These are phyloP conservation scores for Perilla frutescens DNA, from an alignment of 257 asterid genomes.

Conservation along the genomic window DNA sequence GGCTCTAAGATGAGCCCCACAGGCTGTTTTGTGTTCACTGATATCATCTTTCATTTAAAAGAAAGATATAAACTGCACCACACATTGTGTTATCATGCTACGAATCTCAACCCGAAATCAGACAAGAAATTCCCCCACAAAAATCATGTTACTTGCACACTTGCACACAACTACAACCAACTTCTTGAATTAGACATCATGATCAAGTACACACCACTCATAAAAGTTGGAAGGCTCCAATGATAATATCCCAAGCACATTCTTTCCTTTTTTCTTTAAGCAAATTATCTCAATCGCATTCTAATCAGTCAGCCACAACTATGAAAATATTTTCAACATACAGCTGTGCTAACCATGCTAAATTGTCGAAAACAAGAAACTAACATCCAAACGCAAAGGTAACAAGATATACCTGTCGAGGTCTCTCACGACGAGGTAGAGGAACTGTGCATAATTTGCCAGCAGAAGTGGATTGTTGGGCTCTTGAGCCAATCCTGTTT, in stretches of 20 bases:
- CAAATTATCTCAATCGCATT: conserved; percentile 18
- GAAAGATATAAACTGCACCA: conserved; percentile 45
- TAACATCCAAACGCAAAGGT: conserved; percentile 8
- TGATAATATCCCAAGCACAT: conserved; percentile 3
- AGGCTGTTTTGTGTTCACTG: conserved; percentile 41
- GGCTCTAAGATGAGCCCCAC: conserved; percentile 35
- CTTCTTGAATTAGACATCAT: conserved; percentile 18
- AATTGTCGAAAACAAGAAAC: conserved; percentile 35
- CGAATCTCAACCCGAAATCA: conserved; percentile 28
- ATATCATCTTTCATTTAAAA: conserved; percentile 33
- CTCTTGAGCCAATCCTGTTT: conserved; percentile 57
- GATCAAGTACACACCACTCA: conserved; percentile 20
- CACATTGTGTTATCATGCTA: conserved; percentile 49
- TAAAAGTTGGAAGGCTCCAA: conserved; percentile 19
- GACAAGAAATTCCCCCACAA: conserved; percentile 31
- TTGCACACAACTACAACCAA: conserved; percentile 28
- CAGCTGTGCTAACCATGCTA: conserved; percentile 26
- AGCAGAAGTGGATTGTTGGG: conserved; percentile 81
- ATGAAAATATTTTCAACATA: not conserved
- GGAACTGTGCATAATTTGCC: conserved; percentile 92
- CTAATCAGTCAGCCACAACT: conserved; percentile 3
- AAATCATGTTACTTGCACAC: conserved; percentile 36
- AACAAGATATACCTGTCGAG: conserved; percentile 73
- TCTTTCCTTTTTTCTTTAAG: not conserved
- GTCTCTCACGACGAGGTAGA: conserved; percentile 72